A percentile compares a stretch with the other conserved stretches of the same genome.
phyloP scores from a whole-genome alignment of 257 asterid genomes.

The Rauvolfia tetraphylla region DNA sequence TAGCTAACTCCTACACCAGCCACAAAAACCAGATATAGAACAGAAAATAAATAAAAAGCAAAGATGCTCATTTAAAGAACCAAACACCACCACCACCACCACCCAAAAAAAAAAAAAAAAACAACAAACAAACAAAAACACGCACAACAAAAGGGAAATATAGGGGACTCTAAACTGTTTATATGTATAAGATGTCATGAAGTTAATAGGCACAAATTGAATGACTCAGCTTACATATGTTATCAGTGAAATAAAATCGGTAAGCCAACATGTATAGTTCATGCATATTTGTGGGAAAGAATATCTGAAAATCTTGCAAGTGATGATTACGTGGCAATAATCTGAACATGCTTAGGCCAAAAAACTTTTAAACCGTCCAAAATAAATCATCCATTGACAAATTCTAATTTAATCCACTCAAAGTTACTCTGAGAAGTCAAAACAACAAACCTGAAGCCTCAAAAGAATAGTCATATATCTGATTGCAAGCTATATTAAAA shows the following conservation, averaged over 20 bases:
- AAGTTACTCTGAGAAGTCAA: not conserved
- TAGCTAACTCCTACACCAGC: slow-evolving; percentile 69
- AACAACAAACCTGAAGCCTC: not conserved
- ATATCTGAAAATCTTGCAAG: not conserved
- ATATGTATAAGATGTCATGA: not conserved
- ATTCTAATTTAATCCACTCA: not conserved
- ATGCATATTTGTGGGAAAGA: not conserved
- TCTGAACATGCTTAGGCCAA: not conserved
- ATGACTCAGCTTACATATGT: not conserved
- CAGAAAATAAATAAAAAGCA: not conserved
- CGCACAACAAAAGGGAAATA: too few species aligned
- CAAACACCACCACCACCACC: too few species aligned
- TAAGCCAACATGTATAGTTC: not conserved
- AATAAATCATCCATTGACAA: not conserved
- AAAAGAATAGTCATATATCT: not conserved
- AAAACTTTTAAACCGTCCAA: not conserved
- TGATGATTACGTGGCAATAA: not conserved
- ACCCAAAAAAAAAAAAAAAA: not conserved
- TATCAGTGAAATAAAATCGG: not conserved
- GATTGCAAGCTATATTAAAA: not conserved
- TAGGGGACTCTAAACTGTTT: too few species aligned
- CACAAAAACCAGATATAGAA: slow-evolving; percentile 3
- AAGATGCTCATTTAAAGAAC: not conserved
- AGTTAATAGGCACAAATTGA: not conserved
- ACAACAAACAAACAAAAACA: not conserved